Percentiles rank a stretch among this genome's conserved stretches.
Conservation (phyloP, 768 basidiomycete species). For the Myochromella boudieri region DNA sequence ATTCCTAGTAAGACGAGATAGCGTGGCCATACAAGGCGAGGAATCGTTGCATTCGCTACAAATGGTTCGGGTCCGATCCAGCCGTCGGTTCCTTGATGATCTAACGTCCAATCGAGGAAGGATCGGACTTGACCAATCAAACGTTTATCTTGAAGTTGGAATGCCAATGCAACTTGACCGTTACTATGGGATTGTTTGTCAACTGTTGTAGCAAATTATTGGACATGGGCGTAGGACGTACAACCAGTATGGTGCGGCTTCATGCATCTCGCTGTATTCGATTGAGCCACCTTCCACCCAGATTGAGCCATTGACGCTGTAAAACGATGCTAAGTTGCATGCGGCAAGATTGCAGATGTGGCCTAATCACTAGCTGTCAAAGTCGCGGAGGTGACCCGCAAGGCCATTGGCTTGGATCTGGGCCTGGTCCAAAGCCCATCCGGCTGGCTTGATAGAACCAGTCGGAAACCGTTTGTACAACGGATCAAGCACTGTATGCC, state of each 20-base stretch:
- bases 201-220: background rate
- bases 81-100: constrained; percentile 35
- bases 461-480: constrained; percentile 31
- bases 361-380: constrained; percentile 34
- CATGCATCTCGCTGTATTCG: constrained; percentile 45
- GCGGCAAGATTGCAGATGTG: background rate
- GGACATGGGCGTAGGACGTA: constrained; percentile 21
- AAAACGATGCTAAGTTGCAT: background rate
- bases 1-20: constrained; percentile 39
- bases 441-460: constrained; percentile 36
- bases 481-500: constrained; percentile 27
- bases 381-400: constrained; percentile 40
- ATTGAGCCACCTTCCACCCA: constrained; percentile 41
- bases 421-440: constrained; percentile 41
- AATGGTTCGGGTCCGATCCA: constrained; percentile 43
- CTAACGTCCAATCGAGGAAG: constrained; percentile 40
- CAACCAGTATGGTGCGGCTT: constrained; percentile 45
- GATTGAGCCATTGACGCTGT: constrained; percentile 41
- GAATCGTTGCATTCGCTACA: constrained; percentile 33
- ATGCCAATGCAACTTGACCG: constrained; percentile 40
- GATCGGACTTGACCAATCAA: constrained; percentile 36
- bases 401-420: constrained; percentile 39
- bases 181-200: constrained; percentile 24
- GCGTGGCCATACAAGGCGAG: constrained; percentile 41
- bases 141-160: constrained; percentile 36